Evolutionary conservation across 1,284 basidiomycete species (phyloP).

Genomic region (Marasmius oreades): DNA sequence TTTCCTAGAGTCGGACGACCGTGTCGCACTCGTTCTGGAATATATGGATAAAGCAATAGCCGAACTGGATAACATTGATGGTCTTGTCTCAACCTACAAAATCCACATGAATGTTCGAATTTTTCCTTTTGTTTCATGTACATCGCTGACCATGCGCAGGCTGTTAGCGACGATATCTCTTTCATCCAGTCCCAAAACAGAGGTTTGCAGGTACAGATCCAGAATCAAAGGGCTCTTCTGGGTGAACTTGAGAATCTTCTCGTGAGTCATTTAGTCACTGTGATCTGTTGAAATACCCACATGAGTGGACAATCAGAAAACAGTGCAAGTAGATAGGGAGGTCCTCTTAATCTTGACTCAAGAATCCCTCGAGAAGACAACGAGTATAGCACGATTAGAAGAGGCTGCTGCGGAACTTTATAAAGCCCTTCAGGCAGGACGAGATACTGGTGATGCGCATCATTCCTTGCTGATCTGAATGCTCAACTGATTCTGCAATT

Average conservation of each 20-base stretch:
- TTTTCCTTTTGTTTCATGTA: slow-evolving; percentile 1
- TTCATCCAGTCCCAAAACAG: slow-evolving; percentile 97
- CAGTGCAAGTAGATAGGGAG: slow-evolving; percentile 84
- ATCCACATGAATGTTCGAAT: slow-evolving; percentile 85
- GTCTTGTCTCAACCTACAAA: slow-evolving; percentile 85
- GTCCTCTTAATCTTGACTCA: slow-evolving; percentile 79
- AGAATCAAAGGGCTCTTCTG: slow-evolving; percentile 87
- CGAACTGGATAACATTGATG: slow-evolving; percentile 86
- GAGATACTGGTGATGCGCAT: slow-evolving; percentile 65
- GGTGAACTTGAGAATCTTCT: slow-evolving; percentile 82
- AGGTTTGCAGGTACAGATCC: slow-evolving; percentile 95
- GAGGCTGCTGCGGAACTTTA: slow-evolving; percentile 87
- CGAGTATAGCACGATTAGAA: slow-evolving; percentile 79
- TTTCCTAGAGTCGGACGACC: slow-evolving; percentile 90
- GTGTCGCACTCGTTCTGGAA: slow-evolving; percentile 83
- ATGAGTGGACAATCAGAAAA: slow-evolving; percentile 56
- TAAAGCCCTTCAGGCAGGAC: slow-evolving; percentile 90
- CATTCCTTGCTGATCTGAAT: background rate
- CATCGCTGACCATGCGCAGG: slow-evolving; percentile 43
- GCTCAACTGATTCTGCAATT: slow-evolving; percentile 2
- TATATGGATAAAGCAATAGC: slow-evolving; percentile 84
- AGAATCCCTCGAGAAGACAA: slow-evolving; percentile 77
- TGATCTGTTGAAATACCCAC: too few species aligned
- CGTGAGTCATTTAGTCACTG: slow-evolving; percentile 38
- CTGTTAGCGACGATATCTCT: slow-evolving; percentile 90